These are phyloP conservation scores for Geotrichum cucujoidarum DNA, from an alignment of 1,139 yeast species.

Conservation along the genomic window DNA sequence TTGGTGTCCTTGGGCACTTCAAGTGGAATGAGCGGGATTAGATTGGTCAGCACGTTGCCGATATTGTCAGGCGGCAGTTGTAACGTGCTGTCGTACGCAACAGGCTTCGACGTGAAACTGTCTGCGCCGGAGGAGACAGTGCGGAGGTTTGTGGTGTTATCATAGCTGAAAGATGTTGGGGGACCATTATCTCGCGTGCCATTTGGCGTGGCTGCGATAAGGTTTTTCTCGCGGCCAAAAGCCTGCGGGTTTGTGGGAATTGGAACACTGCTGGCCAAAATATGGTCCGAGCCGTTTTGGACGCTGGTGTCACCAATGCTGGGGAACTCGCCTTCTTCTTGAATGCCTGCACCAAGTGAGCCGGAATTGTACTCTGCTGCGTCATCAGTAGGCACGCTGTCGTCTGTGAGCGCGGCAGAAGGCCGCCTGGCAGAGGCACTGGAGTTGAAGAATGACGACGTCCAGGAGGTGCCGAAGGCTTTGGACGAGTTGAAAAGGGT, in stretches of 20 bases:
- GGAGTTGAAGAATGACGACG: neutral
- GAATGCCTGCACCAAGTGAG: neutral
- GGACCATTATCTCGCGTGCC: neutral
- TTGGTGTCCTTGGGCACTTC: constrained; percentile 17
- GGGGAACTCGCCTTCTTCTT: neutral
- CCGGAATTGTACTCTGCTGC: neutral
- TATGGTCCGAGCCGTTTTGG: neutral
- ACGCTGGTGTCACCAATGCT: neutral
- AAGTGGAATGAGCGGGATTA: constrained; percentile 1
- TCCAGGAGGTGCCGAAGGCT: constrained; percentile 8
- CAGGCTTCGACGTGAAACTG: neutral
- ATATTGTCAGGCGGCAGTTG: constrained; percentile 10
- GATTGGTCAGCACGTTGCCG: constrained; percentile 8
- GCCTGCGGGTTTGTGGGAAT: neutral
- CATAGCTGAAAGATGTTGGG: neutral
- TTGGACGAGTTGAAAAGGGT: neutral
- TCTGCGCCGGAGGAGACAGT: neutral
- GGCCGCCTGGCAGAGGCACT: constrained; percentile 1
- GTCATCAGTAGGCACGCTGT: constrained; percentile 2
- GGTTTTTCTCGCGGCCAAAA: neutral
- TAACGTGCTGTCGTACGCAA: neutral
- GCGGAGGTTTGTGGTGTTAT: neutral
- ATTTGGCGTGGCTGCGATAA: neutral
- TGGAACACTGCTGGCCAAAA: neutral
- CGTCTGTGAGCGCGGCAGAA: neutral